Conservation (phyloP, 441 rosid species). For the Mallotus repandus region DNA sequence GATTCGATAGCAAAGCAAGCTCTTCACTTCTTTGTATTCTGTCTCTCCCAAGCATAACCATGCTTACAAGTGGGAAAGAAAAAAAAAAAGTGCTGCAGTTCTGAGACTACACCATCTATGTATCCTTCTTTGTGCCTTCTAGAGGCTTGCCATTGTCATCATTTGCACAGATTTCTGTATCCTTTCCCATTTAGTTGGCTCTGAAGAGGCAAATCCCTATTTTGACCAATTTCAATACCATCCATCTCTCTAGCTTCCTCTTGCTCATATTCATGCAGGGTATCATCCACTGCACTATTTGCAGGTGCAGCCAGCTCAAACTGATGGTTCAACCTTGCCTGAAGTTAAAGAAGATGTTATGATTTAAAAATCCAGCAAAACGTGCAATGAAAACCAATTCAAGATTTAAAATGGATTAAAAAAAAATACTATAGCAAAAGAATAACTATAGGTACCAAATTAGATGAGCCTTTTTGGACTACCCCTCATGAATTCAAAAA, state of each 20-base stretch:
- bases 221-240: conserved; percentile 29
- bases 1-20: background rate
- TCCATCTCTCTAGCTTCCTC: conserved; percentile 36
- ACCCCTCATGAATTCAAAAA: background rate
- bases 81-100: too few relatives aligned
- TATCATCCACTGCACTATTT: conserved; percentile 24
- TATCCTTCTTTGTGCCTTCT: conserved; percentile 22
- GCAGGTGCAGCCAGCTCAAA: conserved; percentile 30
- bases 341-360: background rate
- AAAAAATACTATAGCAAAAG: too few relatives aligned
- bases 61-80: background rate
- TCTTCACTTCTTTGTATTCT: background rate
- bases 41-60: background rate
- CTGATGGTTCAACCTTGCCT: conserved; percentile 37
- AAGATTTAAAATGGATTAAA: background rate
- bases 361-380: background rate
- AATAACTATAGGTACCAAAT: background rate
- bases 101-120: background rate
- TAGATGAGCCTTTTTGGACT: background rate
- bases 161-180: conserved; percentile 3
- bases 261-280: conserved; percentile 13
- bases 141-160: conserved; percentile 15
- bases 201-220: conserved; percentile 27
- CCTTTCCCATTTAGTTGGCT: conserved; percentile 18
- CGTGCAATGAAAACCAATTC: too few relatives aligned